Evolutionary conservation across 129 eudicot genomes (phyloP).

Genomic region (Lactuca saligna): DNA sequence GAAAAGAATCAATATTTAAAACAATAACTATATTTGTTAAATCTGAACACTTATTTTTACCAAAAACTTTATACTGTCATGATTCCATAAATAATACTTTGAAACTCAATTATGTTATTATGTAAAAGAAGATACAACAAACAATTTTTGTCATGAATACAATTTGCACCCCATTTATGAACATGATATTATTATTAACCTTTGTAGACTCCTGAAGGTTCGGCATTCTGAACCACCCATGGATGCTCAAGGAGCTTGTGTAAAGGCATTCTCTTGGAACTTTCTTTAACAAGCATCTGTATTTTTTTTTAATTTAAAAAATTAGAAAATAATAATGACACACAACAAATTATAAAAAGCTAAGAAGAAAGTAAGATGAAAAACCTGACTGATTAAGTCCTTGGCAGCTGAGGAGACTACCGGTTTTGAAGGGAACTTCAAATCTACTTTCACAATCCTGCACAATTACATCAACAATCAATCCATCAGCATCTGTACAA

Average conservation of each 20-base stretch:
- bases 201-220: conserved; percentile 76
- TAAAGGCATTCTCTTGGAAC: conserved; percentile 54
- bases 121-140: conserved; percentile 27
- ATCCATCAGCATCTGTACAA: background rate
- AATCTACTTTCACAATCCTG: conserved; percentile 72
- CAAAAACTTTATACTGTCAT: conserved; percentile 2
- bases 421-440: conserved; percentile 76
- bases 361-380: background rate
- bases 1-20: too few species aligned
- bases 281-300: conserved; percentile 83
- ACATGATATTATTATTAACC: conserved; percentile 20
- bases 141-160: conserved; percentile 21
- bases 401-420: conserved; percentile 74
- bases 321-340: background rate
- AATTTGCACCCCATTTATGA: conserved; percentile 10
- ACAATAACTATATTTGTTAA: too few species aligned
- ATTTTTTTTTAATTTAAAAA: background rate
- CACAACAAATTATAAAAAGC: background rate
- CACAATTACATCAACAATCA: background rate
- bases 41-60: background rate
- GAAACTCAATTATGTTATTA: conserved; percentile 11
- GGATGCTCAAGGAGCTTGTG: conserved; percentile 85
- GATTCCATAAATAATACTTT: conserved; percentile 1
- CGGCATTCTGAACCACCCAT: conserved; percentile 82
- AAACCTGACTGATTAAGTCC: conserved; percentile 76